Conservation (phyloP, 2,329 filamentous ascomycete genomes). For the Diplodia corticola region DNA sequence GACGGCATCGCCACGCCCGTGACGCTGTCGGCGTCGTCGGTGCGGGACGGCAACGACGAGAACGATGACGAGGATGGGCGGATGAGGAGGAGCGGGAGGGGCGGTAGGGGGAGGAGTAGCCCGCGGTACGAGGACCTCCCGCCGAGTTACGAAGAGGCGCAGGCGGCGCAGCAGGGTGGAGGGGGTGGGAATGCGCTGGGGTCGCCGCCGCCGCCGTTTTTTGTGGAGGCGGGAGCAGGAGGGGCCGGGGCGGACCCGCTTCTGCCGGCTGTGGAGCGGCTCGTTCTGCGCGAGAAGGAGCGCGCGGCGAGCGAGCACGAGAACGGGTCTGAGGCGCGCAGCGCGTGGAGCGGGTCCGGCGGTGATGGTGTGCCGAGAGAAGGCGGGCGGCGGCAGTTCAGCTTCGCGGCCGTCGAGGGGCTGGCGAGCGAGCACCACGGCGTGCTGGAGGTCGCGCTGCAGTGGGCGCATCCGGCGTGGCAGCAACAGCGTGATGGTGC, state of each 20-base stretch:
- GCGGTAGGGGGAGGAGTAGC: slow-evolving; percentile 27
- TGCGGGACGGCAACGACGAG: too few species aligned
- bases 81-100: neutral
- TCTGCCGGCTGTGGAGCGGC: slow-evolving; percentile 2
- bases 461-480: slow-evolving; percentile 7
- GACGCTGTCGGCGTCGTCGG: neutral
- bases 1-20: slow-evolving; percentile 7
- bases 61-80: too few species aligned
- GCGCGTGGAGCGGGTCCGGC: neutral
- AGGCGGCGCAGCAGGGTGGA: neutral
- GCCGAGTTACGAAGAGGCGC: slow-evolving; percentile 40
- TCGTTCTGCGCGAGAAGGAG: slow-evolving; percentile 9
- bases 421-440: slow-evolving; percentile 6
- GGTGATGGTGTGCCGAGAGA: too few species aligned
- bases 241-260: neutral
- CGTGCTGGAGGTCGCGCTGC: slow-evolving; percentile 12
- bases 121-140: slow-evolving; percentile 40
- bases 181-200: neutral
- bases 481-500: neutral
- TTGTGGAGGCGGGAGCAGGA: neutral
- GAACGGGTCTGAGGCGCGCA: slow-evolving; percentile 2
- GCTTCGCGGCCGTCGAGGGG: slow-evolving; percentile 11
- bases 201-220: slow-evolving; percentile 2
- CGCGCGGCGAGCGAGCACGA: slow-evolving; percentile 13
- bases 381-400: neutral